A percentile compares a stretch with the other conserved stretches of the same genome.
Conservation (phyloP, 495 filamentous ascomycete species). For the Lineolata rhizophorae region DNA sequence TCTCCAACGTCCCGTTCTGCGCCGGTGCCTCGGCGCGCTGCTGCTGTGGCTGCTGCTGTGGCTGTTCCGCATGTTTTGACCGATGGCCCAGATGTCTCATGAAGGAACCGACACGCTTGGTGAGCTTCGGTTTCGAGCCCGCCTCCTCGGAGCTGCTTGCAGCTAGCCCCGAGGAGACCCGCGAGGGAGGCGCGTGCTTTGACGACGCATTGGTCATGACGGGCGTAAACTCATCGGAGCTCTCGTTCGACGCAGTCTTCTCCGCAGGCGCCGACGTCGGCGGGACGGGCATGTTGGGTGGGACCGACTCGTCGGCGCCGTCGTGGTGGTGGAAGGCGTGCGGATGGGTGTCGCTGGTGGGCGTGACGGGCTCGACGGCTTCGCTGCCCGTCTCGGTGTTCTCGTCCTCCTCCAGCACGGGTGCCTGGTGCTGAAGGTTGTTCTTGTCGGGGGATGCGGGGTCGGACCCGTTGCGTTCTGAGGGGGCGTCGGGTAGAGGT, state of each 20-base stretch:
- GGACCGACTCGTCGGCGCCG: not conserved
- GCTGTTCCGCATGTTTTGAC: not conserved
- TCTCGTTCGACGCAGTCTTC: not conserved
- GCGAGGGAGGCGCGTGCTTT: not conserved
- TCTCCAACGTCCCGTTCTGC: not conserved
- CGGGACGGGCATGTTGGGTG: not conserved
- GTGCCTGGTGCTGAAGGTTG: no score
- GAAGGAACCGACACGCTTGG: not conserved
- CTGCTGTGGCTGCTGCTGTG: not conserved
- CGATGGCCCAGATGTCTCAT: not conserved
- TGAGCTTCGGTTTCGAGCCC: not conserved
- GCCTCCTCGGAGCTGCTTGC: not conserved
- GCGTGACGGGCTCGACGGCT: not conserved
- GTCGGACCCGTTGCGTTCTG: no score
- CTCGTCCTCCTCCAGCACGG: no score
- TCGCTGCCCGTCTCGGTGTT: not conserved
- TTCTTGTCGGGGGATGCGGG: no score
- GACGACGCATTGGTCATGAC: not conserved
- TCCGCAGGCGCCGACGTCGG: not conserved
- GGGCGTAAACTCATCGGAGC: not conserved
- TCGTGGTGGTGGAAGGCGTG: constrained; percentile 1
- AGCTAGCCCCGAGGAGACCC: not conserved
- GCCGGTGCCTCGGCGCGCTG: not conserved
- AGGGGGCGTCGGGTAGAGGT: no score
- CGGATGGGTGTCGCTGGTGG: not conserved